phyloP scores from a whole-genome alignment of 1,284 basidiomycete genomes.

The Apiotrichum sp. region DNA sequence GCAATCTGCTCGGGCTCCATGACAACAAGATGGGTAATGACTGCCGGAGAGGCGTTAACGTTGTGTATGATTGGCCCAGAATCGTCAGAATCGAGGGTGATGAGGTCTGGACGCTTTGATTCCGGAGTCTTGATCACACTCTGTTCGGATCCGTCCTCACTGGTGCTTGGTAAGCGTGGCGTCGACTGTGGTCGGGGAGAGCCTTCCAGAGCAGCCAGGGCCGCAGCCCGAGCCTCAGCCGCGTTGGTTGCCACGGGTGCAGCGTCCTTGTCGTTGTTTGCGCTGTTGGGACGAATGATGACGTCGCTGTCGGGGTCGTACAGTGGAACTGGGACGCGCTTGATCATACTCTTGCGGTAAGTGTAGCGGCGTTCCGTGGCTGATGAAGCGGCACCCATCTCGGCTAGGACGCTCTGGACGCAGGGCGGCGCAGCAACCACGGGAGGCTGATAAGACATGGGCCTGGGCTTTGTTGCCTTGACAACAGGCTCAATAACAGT shows the following conservation, averaged over 20 bases:
- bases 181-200: neutral
- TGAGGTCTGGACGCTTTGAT: neutral
- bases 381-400: constrained; percentile 8
- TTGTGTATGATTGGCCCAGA: neutral
- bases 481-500: neutral
- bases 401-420: constrained; percentile 12
- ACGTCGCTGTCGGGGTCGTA: neutral
- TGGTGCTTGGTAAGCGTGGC: neutral
- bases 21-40: constrained; percentile 1
- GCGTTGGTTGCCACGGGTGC: constrained; percentile 3
- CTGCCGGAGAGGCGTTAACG: neutral
- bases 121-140: neutral
- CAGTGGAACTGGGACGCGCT: constrained; percentile 7
- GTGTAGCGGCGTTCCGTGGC: constrained; percentile 4
- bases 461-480: no score
- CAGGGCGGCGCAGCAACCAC: constrained; percentile 3
- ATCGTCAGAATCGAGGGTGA: neutral
- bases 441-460: no score
- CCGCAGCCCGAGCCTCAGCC: constrained; percentile 6
- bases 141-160: neutral
- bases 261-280: neutral
- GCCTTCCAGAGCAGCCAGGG: constrained; percentile 8
- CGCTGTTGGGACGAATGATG: neutral
- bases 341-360: constrained; percentile 4
- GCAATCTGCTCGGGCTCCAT: constrained; percentile 1